These are phyloP conservation scores for Gossypium aridum DNA, from an alignment of 441 rosid species.

Conservation along the genomic window DNA sequence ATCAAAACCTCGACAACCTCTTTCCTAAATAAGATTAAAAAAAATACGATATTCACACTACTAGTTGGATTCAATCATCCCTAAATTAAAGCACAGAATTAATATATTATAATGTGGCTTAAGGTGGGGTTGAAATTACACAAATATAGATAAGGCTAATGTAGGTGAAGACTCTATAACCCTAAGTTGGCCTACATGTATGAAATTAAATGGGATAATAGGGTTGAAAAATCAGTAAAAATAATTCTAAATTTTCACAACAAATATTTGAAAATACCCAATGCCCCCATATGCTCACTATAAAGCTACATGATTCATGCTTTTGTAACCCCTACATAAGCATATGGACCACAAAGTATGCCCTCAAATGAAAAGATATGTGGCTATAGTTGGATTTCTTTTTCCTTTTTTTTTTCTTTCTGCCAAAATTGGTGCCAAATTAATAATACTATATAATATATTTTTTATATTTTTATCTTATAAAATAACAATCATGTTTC, in stretches of 20 bases:
- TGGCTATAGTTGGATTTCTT: slow-evolving; percentile 11
- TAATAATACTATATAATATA: too few species aligned
- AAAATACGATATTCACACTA: too few species aligned
- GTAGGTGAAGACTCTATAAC: neutral
- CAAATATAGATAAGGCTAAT: neutral
- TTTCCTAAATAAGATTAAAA: too few species aligned
- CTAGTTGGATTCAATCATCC: too few species aligned
- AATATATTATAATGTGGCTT: too few species aligned
- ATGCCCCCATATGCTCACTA: neutral
- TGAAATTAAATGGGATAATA: neutral
- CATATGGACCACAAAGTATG: slow-evolving; percentile 1
- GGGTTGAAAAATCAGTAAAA: neutral
- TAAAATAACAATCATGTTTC: too few species aligned
- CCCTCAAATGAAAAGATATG: slow-evolving; percentile 1
- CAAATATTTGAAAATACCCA: neutral
- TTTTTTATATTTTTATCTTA: too few species aligned
- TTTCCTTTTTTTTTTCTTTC: neutral
- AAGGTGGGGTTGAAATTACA: neutral
- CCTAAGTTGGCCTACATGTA: neutral
- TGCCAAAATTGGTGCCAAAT: too few species aligned
- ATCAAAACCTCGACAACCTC: too few species aligned
- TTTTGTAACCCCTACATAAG: neutral
- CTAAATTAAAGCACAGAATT: too few species aligned
- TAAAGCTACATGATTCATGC: slow-evolving; percentile 9
- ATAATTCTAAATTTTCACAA: neutral